Evolutionary conservation across 495 filamentous ascomycete genomes (phyloP).

Genomic region (Penicillium odoratum): DNA sequence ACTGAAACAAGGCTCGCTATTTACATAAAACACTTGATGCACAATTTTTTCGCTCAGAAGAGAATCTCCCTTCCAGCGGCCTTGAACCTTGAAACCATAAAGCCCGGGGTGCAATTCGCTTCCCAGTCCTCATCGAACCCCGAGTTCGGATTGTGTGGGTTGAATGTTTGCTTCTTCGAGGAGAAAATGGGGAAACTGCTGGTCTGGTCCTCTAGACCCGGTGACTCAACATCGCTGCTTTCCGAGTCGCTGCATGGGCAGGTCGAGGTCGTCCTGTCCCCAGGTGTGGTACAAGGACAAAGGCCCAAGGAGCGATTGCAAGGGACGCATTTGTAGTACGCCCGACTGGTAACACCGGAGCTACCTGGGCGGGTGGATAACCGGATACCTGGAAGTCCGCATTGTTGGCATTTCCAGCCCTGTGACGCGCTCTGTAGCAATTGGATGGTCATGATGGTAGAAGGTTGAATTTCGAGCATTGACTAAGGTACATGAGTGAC

Average conservation of each 20-base stretch:
- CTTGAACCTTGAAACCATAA: slow-evolving; percentile 18
- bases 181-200: slow-evolving; percentile 8
- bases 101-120: slow-evolving; percentile 15
- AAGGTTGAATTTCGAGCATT: neutral
- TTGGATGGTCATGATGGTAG: slow-evolving; percentile 10
- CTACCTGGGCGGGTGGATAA: slow-evolving; percentile 8
- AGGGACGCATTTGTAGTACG: slow-evolving; percentile 17
- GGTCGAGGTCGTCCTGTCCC: slow-evolving; percentile 12
- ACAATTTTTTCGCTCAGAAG: slow-evolving; percentile 1
- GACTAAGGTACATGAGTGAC: slow-evolving; percentile 4
- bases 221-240: slow-evolving; percentile 7
- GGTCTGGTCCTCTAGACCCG: slow-evolving; percentile 6
- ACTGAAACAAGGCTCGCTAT: neutral
- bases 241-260: slow-evolving; percentile 10
- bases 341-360: slow-evolving; percentile 4
- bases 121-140: slow-evolving; percentile 21
- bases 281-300: slow-evolving; percentile 17
- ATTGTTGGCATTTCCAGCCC: slow-evolving; percentile 13
- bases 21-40: neutral
- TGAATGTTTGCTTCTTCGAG: slow-evolving; percentile 1
- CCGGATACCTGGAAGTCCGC: slow-evolving; percentile 16
- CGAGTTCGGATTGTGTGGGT: slow-evolving; percentile 12
- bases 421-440: neutral
- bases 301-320: slow-evolving; percentile 17
- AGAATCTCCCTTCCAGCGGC: slow-evolving; percentile 10